These are phyloP conservation scores for Odontarrhena argentea DNA, from an alignment of 345 rosid genomes.

Conservation along the genomic window DNA sequence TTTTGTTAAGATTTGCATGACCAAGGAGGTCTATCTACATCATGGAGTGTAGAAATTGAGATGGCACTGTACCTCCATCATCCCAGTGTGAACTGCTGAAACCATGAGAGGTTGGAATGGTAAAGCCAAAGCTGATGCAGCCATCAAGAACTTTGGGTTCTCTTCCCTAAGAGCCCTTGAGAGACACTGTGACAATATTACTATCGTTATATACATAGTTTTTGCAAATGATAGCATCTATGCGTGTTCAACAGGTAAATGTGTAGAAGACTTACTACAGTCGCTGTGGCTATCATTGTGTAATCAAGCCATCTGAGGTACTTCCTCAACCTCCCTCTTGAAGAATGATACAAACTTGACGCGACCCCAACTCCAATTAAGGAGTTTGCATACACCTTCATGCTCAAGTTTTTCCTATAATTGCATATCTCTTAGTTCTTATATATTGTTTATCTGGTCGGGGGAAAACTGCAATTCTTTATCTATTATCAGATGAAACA, in stretches of 20 bases:
- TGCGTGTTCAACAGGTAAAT: neutral
- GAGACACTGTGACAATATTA: slow-evolving; percentile 56
- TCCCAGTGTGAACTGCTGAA: slow-evolving; percentile 87
- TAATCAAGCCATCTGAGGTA: slow-evolving; percentile 90
- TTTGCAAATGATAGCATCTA: too few relatives aligned
- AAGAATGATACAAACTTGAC: slow-evolving; percentile 84
- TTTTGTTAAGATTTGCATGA: slow-evolving; percentile 22
- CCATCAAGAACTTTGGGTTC: slow-evolving; percentile 91
- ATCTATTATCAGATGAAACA: neutral
- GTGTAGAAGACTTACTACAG: slow-evolving; percentile 58
- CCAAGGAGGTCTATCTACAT: neutral
- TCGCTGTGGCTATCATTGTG: slow-evolving; percentile 89
- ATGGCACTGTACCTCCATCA: slow-evolving; percentile 75
- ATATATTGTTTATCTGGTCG: neutral
- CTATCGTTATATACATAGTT: neutral
- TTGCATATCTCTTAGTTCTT: neutral
- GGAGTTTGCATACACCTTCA: slow-evolving; percentile 87
- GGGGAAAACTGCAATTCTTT: neutral
- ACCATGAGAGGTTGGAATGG: slow-evolving; percentile 92
- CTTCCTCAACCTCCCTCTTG: slow-evolving; percentile 76
- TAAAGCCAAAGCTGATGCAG: slow-evolving; percentile 75
- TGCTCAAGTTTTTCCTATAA: slow-evolving; percentile 69
- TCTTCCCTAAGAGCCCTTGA: slow-evolving; percentile 83
- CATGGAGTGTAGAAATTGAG: neutral
- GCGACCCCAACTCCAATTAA: slow-evolving; percentile 91